phyloP scores from a whole-genome alignment of 2,329 filamentous ascomycete species.

The Didymella exigua region DNA sequence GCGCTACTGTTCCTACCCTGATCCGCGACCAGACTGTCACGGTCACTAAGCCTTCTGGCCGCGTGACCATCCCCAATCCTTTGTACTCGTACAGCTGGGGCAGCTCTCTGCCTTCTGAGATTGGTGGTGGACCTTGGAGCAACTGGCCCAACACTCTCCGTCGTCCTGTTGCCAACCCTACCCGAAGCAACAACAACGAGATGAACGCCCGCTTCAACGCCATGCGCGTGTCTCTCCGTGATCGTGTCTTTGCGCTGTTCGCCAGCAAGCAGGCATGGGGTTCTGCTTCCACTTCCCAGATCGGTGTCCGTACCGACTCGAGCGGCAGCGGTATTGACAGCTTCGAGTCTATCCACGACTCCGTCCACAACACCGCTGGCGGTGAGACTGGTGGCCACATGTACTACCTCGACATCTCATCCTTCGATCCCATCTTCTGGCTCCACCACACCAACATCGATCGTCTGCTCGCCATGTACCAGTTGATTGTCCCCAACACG shows the following conservation, averaged over 20 bases:
- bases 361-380: constrained; percentile 43
- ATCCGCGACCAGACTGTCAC: constrained; percentile 51
- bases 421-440: constrained; percentile 72
- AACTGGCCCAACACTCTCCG: constrained; percentile 41
- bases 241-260: constrained; percentile 47
- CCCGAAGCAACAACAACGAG: constrained; percentile 47
- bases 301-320: constrained; percentile 39
- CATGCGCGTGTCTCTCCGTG: constrained; percentile 41
- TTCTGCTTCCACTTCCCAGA: constrained; percentile 35
- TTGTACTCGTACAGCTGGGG: constrained; percentile 54
- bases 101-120: constrained; percentile 60
- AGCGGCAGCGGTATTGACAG: constrained; percentile 42
- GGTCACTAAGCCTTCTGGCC: constrained; percentile 51
- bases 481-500: constrained; percentile 71
- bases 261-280: constrained; percentile 41
- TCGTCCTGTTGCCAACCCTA: constrained; percentile 40
- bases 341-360: constrained; percentile 46
- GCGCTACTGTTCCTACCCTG: constrained; percentile 37
- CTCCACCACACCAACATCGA: constrained; percentile 49
- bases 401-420: constrained; percentile 73
- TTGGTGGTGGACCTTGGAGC: constrained; percentile 48
- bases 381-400: constrained; percentile 68
- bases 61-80: constrained; percentile 51
- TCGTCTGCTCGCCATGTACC: constrained; percentile 73
- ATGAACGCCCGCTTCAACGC: constrained; percentile 37